Evolutionary conservation across 2,329 filamentous ascomycete species (phyloP), one percentile per base, ranked within the genome.

Genomic region (Epichloe uncinata): DNA sequence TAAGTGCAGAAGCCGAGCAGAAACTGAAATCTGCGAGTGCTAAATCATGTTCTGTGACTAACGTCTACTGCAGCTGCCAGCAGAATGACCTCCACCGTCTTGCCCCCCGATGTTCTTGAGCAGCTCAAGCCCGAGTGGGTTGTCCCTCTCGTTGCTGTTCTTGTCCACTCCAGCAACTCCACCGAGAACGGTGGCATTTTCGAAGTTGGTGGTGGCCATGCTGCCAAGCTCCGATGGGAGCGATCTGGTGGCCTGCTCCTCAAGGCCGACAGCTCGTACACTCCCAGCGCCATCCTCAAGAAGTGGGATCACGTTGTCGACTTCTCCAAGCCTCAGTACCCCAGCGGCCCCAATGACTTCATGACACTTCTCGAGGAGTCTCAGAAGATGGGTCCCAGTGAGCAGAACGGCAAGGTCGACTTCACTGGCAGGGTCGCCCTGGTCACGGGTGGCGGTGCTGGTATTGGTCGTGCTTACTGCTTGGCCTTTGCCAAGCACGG

Each of bases 171-270:
- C 63, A 87, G 79, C 61, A 94, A 93, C 73, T 84, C 78, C 7
- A 68, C 71, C 45, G 91, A 97, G 75, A 91, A 79, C 44, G 93
- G 93, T 55, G 75, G 81, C 54, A 95, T 97, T 66, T 97, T 90
- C 67, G 93, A 97, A 72, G 87, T 86, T 56, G 93, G 93, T 53
- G 93, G 87, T 64, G 93, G 91, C 50, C 88, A 95, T 70, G 73
- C 94, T 52, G 87, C 91, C 58, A 97, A 97, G 77, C 71, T 95
- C 52, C 81, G 93, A 62, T 98, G 93, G 93, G 87, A 98, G 77
- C 85, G 93, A 56, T 83, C 93, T 50, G 84, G 81, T 66, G 93
- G 93, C 69, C 84, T 87, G 54, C 77, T 97, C 38, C 79, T 96
- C 63, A 94, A 91, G 75, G 82, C 88, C 50, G 93, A 97, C 68